A percentile compares a stretch with the other conserved stretches of the same genome.
Conservation (phyloP, 371 early-diverging fungal genomes). For the Circinella minor region DNA sequence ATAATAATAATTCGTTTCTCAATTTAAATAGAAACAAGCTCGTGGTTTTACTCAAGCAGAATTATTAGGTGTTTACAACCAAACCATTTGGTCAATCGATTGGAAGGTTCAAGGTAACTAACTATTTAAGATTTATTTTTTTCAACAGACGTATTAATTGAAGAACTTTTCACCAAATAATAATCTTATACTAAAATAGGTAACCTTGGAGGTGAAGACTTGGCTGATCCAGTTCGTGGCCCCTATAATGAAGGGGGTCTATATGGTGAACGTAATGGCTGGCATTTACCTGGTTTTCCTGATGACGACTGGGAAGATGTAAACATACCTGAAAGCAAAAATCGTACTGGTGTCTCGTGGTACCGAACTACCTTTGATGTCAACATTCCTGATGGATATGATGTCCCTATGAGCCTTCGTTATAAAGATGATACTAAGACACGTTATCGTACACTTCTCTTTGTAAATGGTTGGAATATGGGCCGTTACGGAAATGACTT, state of each 20-base stretch:
- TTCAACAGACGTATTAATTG: too few species aligned
- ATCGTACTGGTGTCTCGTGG: constrained; percentile 25
- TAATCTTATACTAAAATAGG: not conserved
- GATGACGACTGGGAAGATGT: constrained; percentile 22
- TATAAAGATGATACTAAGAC: constrained; percentile 17
- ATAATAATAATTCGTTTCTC: too few species aligned
- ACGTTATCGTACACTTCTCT: constrained; percentile 23
- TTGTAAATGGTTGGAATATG: constrained; percentile 33
- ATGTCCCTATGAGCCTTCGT: constrained; percentile 20
- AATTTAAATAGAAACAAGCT: constrained; percentile 9
- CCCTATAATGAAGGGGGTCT: constrained; percentile 29
- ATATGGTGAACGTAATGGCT: constrained; percentile 30
- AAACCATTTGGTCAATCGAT: constrained; percentile 9
- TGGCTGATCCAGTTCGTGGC: constrained; percentile 27
- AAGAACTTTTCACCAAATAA: too few species aligned
- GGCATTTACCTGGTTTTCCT: constrained; percentile 30
- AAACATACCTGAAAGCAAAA: constrained; percentile 13
- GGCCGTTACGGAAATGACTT: constrained; percentile 31
- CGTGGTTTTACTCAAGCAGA: constrained; percentile 25
- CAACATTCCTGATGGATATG: constrained; percentile 21
- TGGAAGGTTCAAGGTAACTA: constrained; percentile 27
- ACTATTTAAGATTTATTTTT: too few species aligned
- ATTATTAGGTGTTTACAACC: constrained; percentile 11
- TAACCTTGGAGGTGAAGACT: constrained; percentile 30
- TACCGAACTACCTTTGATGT: constrained; percentile 21